Evolutionary conservation across 352 stramenopile genomes (phyloP), one percentile per base, ranked within the genome.

Genomic region (Achlya hypogyna): DNA sequence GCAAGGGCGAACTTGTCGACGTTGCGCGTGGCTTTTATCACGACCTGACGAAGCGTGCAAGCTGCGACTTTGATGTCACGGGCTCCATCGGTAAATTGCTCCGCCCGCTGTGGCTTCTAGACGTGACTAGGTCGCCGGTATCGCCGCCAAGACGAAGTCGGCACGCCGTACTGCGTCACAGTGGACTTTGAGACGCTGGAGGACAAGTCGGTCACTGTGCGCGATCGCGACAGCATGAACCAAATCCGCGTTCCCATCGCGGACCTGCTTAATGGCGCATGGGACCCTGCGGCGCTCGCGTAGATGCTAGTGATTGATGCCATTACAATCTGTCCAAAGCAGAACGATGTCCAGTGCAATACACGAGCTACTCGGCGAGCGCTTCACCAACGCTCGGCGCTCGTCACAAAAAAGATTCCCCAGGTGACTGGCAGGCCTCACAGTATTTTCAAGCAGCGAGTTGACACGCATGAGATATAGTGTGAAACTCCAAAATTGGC

Each of bases 111-210:
- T 60, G 12, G 34, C 69, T 18, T 10, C 25, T 22, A 73, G 65
- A 20, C 43, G 29, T 66, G 6, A 3, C 22, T 66, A 70, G 63
- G 84, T 12, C 83, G 83, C 20, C 84, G 95, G 23, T 99, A 99
- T 75, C 88, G 96, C 47, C 87, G 96, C 51, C 92, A 97, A 64
- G 96, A 99, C 71, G 95, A 99, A 82, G 95, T 98, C 52, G 96
- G 96, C 42, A 98, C 96, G 31, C 96, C 96, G 10, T 97, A 97
- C 75, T 98, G 95, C 74, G 84, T 99, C 52, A 99, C 96, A 5
- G 83, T 99, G 10, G 96, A 99, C 72, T 98, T 98, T 75, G 93
- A 99, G 63, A 97, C 95, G 16, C 78, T 98, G 29, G 93, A 98
- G 63, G 86, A 97, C 67, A 86, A 98, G 75, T 87, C 82, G 34